Base-by-base conservation (phyloP, 2,329 filamentous ascomycete genomes). In the Claviceps sp. region DNA sequence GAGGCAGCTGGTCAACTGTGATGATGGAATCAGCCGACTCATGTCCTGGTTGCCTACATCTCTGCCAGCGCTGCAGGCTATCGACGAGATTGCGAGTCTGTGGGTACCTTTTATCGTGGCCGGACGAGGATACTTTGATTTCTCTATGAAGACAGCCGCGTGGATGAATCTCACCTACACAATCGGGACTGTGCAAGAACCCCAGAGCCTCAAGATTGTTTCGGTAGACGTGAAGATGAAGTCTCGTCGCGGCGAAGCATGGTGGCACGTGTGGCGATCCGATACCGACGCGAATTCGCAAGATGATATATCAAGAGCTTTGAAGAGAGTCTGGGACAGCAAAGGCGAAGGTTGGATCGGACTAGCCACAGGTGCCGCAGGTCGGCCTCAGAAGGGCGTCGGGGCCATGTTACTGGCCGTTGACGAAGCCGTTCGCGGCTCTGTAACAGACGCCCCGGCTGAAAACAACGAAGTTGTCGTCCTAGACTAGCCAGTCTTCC, bases 61-160 rank as follows among this genome's bases (percentile, higher is more conserved):
- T 6, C 72, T 88, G 4, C 81, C 84, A 0, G 67, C 88, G n/a
- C 69, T 88, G 18, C 72, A 72, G 47, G 77, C 75, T 1, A 67
- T 90, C 2, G 75, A 81, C 55, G 67, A 69, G 38, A 73, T 90
- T 22, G 81, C 86, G 57, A 67, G 68, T 18, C 65, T 68, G 1
- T 82, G 81, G 76, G 65, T 67, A 13, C 59, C 62, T 37, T 55
- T 73, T 3, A 61, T 67, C 22, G 61, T 63, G 11, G 70, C 67
- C 11, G 70, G 71, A 37, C 70, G 73, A 50, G 75, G 73, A 13
- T 64, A 61, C 4, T 68, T 82, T 11, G 72, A 72, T 41, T 68
- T 84, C 42, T 71, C 75, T 20, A 70, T 76, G 52, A 72, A 75
- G 55, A 69, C 74, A 1, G 65, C 81, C 2, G 79, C 82, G 57